These are phyloP conservation scores for Salix exigua DNA, from an alignment of 345 rosid species.

Conservation along the genomic window DNA sequence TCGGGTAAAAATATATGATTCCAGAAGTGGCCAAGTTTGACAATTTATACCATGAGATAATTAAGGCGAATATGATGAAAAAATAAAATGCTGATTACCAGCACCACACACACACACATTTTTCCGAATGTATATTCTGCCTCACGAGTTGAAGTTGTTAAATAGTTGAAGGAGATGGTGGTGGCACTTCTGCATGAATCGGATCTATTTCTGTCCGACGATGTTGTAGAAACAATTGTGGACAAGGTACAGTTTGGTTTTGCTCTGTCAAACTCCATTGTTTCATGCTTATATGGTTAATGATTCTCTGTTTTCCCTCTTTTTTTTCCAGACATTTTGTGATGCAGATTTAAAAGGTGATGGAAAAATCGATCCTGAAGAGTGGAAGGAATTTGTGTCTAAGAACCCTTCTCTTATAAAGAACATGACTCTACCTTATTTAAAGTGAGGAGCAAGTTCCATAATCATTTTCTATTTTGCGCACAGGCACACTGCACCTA, in stretches of 20 bases:
- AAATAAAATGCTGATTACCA: background rate
- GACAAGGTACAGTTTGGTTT: conserved; percentile 47
- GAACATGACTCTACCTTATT: conserved; percentile 92
- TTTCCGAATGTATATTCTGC: background rate
- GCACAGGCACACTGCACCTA: background rate
- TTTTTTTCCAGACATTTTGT: conserved; percentile 50
- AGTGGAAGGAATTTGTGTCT: conserved; percentile 77
- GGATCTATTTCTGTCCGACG: conserved; percentile 63
- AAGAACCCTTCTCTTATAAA: conserved; percentile 74
- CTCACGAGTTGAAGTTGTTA: background rate
- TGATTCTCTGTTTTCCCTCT: background rate
- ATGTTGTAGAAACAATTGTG: conserved; percentile 64
- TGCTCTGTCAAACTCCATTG: background rate
- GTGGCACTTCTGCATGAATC: conserved; percentile 85
- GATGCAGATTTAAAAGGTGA: conserved; percentile 71
- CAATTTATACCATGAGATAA: background rate
- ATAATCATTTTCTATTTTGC: background rate
- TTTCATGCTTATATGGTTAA: background rate
- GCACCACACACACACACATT: too few relatives aligned
- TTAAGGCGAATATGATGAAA: background rate
- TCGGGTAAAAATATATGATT: background rate
- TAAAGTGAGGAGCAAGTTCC: conserved; percentile 49
- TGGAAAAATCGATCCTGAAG: conserved; percentile 77
- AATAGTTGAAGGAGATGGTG: conserved; percentile 91
- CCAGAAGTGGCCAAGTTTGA: background rate